These are phyloP conservation scores for Circinella minor DNA, from an alignment of 371 early-diverging fungal species.

Conservation along the genomic window DNA sequence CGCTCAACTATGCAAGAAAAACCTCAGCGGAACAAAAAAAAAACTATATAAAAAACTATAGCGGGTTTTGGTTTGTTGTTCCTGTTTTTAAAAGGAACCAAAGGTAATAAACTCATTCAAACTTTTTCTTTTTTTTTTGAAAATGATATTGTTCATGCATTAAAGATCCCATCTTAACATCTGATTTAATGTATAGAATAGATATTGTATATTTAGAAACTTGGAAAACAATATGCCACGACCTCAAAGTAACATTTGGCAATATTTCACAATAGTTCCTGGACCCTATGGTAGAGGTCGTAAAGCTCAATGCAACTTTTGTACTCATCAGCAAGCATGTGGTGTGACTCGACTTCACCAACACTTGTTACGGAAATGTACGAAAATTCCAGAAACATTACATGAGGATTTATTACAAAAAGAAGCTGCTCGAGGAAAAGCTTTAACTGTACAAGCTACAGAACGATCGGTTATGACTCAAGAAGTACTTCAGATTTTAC, in stretches of 20 bases:
- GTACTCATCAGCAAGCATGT: slow-evolving; percentile 40
- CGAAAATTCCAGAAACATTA: slow-evolving; percentile 26
- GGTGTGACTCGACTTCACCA: slow-evolving; percentile 44
- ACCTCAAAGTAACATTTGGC: slow-evolving; percentile 46
- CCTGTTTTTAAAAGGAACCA: not conserved
- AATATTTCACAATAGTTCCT: slow-evolving; percentile 36
- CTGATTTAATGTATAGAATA: too few species aligned
- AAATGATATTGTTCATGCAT: not conserved
- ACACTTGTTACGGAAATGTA: slow-evolving; percentile 38
- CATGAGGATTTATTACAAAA: slow-evolving; percentile 30
- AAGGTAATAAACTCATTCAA: slow-evolving; percentile 9
- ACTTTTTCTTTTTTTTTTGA: not conserved
- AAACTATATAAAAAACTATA: too few species aligned
- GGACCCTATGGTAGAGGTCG: slow-evolving; percentile 25
- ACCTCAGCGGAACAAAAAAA: too few species aligned
- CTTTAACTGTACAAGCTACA: slow-evolving; percentile 3
- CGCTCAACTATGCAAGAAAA: too few species aligned
- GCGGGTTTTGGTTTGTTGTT: not conserved
- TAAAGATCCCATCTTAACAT: not conserved
- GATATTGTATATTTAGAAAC: too few species aligned
- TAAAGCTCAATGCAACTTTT: slow-evolving; percentile 38
- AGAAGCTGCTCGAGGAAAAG: slow-evolving; percentile 13
- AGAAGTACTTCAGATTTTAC: not conserved
- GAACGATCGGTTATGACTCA: slow-evolving; percentile 1
- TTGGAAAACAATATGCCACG: slow-evolving; percentile 36